Percentiles rank a stretch among this genome's conserved stretches.
These are phyloP conservation scores for Xylariaceae sp. DNA, from an alignment of 2,329 filamentous ascomycete species.

Conservation along the genomic window DNA sequence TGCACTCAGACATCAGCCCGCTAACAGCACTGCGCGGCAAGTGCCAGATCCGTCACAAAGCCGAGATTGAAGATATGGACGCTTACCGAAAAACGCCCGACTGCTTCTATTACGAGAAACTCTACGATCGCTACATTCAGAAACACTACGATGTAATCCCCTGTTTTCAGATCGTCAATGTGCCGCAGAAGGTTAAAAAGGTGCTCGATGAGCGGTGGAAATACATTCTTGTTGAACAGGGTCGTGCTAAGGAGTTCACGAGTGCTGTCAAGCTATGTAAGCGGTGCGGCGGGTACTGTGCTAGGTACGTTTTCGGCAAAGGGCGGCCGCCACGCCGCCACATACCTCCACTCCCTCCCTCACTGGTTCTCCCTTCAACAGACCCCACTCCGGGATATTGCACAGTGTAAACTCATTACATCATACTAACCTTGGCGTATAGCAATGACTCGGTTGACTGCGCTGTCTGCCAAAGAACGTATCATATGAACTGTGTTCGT, in stretches of 20 bases:
- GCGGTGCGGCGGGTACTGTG: constrained; percentile 88
- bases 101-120: constrained; percentile 95
- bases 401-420: constrained; percentile 19
- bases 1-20: constrained; percentile 97
- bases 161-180: constrained; percentile 91
- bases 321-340: constrained; percentile 22
- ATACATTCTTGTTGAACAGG: constrained; percentile 92
- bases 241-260: constrained; percentile 92
- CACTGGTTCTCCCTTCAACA: not conserved
- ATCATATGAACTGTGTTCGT: constrained; percentile 97
- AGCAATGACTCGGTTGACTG: constrained; percentile 97
- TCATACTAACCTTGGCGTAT: constrained; percentile 24
- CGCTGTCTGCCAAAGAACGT: constrained; percentile 91
- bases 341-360: constrained; percentile 16
- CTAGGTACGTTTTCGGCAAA: constrained; percentile 68
- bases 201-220: constrained; percentile 96
- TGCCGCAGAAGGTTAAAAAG: constrained; percentile 92
- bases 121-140: constrained; percentile 98
- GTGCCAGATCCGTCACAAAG: constrained; percentile 87
- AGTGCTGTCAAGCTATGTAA: constrained; percentile 97
- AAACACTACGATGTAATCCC: constrained; percentile 98
- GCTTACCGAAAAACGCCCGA: constrained; percentile 85
- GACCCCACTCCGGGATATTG: constrained; percentile 28
- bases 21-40: constrained; percentile 92
- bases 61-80: constrained; percentile 83